Base-by-base conservation (phyloP, 148 eudicot species). In the Spergularia bocconei region DNA sequence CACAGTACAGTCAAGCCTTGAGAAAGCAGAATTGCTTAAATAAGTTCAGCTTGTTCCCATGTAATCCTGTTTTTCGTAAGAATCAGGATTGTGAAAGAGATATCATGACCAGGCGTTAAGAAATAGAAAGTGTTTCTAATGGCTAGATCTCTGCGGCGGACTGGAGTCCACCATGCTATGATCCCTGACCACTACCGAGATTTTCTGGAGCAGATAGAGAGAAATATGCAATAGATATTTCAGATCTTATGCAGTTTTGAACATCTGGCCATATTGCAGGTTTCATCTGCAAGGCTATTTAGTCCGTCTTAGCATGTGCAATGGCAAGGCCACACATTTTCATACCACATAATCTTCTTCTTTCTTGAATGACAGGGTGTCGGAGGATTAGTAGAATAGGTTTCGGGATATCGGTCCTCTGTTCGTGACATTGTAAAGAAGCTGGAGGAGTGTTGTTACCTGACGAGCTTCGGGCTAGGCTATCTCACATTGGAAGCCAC, bases 151-250 rank as follows among this genome's bases (percentile, higher is more conserved):
- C 63, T 58, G 33, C 71, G 56, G 79, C 87, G 91, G 98, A 85
- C 81, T 70, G 97, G 97, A 70, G 92, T 93, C 63, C 98, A 93
- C 81, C 98, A 93, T 83, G 94, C 89, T 71, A 69, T 85, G 76
- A 93, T 89, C 74, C 97, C 98, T 16, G 98, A 93, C 62, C 97
- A 87, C 29, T 93, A 93, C 53, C 86, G 98, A 79, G 98, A 97
- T 52, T 84, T 21, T 93, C 91, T 84, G 98, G 98, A 63, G 89
- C 94, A 11, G 94, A 93, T 75, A 97, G 98, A 50, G 75, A 74
- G 71, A 87, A 82, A 73, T 93, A 93, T 73, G 94, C 97, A 33
- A 86, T 79, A 65, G 98, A 93, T 79, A 94, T 93, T 19, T 86
- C 89, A 51, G 98, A 91, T 25, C 79, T 91, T 58, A 86, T 93